These are phyloP conservation scores for Fraxinus ornus DNA, from an alignment of 305 asterid species.

Conservation along the genomic window DNA sequence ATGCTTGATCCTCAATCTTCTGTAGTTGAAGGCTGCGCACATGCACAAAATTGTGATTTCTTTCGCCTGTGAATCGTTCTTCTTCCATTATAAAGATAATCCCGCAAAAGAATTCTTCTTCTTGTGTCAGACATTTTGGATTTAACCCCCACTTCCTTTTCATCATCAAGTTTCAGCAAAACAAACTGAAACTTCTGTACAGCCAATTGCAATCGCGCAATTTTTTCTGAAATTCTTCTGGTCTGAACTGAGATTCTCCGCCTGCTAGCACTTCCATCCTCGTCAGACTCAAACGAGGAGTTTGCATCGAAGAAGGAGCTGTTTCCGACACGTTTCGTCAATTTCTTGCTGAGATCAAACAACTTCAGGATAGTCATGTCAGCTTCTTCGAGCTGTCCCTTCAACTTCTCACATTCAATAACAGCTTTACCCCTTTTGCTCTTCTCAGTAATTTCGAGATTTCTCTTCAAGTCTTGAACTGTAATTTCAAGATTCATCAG, in stretches of 20 bases:
- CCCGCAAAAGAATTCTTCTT: slow-evolving; percentile 64
- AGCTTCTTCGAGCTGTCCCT: slow-evolving; percentile 82
- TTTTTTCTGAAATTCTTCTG: slow-evolving; percentile 72
- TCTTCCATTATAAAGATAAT: slow-evolving; percentile 65
- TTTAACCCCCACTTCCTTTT: slow-evolving; percentile 37
- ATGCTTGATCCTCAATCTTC: slow-evolving; percentile 47
- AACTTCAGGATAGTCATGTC: slow-evolving; percentile 62
- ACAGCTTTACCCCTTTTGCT: slow-evolving; percentile 77
- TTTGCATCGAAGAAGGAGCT: slow-evolving; percentile 45
- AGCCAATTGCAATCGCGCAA: slow-evolving; percentile 84
- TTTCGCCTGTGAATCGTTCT: slow-evolving; percentile 51
- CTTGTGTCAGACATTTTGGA: slow-evolving; percentile 46
- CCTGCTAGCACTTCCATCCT: slow-evolving; percentile 55
- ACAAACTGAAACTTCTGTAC: slow-evolving; percentile 84
- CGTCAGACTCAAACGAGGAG: slow-evolving; percentile 68
- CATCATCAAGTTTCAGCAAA: slow-evolving; percentile 60
- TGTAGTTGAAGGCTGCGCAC: slow-evolving; percentile 69
- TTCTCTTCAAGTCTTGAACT: slow-evolving; percentile 74
- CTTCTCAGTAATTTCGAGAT: slow-evolving; percentile 66
- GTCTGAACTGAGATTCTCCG: slow-evolving; percentile 74
- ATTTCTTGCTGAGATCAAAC: slow-evolving; percentile 62
- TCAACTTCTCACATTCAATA: slow-evolving; percentile 67
- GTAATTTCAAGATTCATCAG: slow-evolving; percentile 84
- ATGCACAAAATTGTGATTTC: slow-evolving; percentile 61
- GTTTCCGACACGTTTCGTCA: slow-evolving; percentile 61